Base-by-base conservation (phyloP, 2,329 filamentous ascomycete species). In the Apiospora hydei region DNA sequence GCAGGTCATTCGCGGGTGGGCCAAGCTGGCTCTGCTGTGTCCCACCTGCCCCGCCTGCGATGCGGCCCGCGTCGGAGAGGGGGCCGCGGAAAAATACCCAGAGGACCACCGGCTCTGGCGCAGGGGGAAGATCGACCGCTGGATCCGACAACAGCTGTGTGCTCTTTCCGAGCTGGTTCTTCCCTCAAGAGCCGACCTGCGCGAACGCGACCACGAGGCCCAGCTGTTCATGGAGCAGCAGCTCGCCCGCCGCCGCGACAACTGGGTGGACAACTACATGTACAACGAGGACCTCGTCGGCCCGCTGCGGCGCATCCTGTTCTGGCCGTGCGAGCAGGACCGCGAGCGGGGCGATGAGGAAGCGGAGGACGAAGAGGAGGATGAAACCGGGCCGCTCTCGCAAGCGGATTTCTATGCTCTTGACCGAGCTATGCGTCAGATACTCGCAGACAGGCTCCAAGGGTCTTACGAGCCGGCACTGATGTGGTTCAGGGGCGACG, bases 401-500 rank as follows among this genome's bases (percentile, higher is more conserved):
- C n/a, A 6, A 4, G 47, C 8, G 18, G 47, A 51, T 10, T 4
- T 24, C 3, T 1, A 14, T 2, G 8, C 21, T 5, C 21, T 51
- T 8, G n/a, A 4, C 8, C 21, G 10, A 2, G n/a, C n/a, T 24
- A 0, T 24, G n/a, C 8, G 3, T 8, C 46, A 18, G 6, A 21
- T 21, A 2, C 6, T 10, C 7, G 1, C 1, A 8, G 18, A 47
- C 1, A 6, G 46, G 46, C 2, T 0, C 18, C 1, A 2, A 7
- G 7, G n/a, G 46, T 8, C 1, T 18, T 1, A 0, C 4, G 4
- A 21, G 18, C 8, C 46, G 18, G 1, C 0, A 0, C 1, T 47
- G 3, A 6, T 0, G 46, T 47, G 46, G 46, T 47, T n/a, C 46
- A 21, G 46, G 18, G 46, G 46, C 46, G 46, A 47, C 18, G 46